A percentile compares a stretch with the other conserved stretches of the same genome.
These are phyloP conservation scores for Datura wrightii DNA, from an alignment of 257 asterid genomes.

Conservation along the genomic window DNA sequence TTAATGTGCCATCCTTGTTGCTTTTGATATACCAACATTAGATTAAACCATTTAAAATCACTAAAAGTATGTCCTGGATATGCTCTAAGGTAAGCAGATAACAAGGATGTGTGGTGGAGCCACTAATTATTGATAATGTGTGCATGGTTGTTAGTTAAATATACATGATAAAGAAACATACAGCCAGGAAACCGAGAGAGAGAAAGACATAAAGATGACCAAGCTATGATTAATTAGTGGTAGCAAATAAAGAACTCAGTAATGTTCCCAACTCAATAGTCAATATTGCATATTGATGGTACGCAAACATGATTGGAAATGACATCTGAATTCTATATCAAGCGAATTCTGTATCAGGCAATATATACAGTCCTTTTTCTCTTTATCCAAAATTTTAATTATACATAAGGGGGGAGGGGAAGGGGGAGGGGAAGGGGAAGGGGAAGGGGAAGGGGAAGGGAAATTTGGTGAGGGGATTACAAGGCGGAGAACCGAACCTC, in stretches of 20 bases:
- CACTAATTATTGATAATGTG: background rate
- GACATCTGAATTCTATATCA: constrained; percentile 20
- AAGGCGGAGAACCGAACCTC: background rate
- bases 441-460: background rate
- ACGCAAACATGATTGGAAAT: background rate
- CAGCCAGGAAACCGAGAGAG: background rate
- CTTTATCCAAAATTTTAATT: background rate
- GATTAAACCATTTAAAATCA: background rate
- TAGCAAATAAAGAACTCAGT: constrained; percentile 8
- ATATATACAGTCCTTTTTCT: background rate
- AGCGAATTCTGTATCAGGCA: background rate
- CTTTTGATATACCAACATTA: constrained; percentile 5
- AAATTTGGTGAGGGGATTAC: background rate
- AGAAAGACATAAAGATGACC: background rate
- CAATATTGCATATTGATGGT: background rate
- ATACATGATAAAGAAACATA: constrained; percentile 3
- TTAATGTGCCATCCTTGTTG: background rate
- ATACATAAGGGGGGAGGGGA: background rate
- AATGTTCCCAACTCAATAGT: background rate
- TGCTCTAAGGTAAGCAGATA: constrained; percentile 15
- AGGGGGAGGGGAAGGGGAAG: too few relatives aligned
- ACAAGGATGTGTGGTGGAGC: background rate
- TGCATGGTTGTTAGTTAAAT: background rate
- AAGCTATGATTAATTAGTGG: background rate
- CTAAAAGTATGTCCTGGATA: background rate